Conservation (phyloP, 306 rosid genomes). For the Cyamopsis tetragonoloba region DNA sequence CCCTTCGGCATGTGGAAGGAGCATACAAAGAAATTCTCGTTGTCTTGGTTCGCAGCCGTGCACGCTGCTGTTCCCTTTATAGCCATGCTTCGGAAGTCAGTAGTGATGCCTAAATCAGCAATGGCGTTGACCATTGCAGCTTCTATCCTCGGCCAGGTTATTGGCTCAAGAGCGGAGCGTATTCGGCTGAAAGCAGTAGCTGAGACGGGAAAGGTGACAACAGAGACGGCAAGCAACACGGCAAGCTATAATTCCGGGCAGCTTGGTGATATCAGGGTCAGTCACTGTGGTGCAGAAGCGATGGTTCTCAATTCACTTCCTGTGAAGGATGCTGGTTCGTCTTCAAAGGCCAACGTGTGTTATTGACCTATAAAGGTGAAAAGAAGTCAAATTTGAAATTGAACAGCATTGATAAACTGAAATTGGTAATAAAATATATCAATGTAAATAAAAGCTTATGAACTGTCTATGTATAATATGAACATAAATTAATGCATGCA, state of each 20-base stretch:
- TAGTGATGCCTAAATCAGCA: slow-evolving; percentile 81
- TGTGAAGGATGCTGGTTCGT: slow-evolving; percentile 34
- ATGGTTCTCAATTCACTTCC: slow-evolving; percentile 41
- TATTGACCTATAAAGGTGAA: slow-evolving; percentile 27
- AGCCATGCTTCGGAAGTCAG: slow-evolving; percentile 79
- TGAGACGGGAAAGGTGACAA: slow-evolving; percentile 39
- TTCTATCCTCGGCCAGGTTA: slow-evolving; percentile 71
- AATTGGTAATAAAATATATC: background rate
- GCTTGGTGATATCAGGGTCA: slow-evolving; percentile 25
- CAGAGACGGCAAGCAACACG: slow-evolving; percentile 25
- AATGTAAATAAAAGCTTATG: slow-evolving; percentile 11
- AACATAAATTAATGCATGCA: slow-evolving; percentile 1
- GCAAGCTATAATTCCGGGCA: slow-evolving; percentile 19
- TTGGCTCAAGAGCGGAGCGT: slow-evolving; percentile 83
- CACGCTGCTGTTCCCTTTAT: slow-evolving; percentile 88
- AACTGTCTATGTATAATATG: background rate
- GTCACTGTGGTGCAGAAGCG: slow-evolving; percentile 46
- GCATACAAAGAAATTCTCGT: slow-evolving; percentile 64
- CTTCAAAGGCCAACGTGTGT: slow-evolving; percentile 47
- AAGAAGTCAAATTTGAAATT: slow-evolving; percentile 14
- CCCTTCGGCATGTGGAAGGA: slow-evolving; percentile 89
- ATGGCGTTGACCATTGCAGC: slow-evolving; percentile 81
- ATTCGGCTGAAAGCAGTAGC: slow-evolving; percentile 53
- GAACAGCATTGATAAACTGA: slow-evolving; percentile 17
- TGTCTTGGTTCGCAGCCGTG: slow-evolving; percentile 75